Percentiles rank a stretch among this genome's conserved stretches.
Conservation (phyloP, 805 yeast genomes). For the Metschnikowia cerradonensis region DNA sequence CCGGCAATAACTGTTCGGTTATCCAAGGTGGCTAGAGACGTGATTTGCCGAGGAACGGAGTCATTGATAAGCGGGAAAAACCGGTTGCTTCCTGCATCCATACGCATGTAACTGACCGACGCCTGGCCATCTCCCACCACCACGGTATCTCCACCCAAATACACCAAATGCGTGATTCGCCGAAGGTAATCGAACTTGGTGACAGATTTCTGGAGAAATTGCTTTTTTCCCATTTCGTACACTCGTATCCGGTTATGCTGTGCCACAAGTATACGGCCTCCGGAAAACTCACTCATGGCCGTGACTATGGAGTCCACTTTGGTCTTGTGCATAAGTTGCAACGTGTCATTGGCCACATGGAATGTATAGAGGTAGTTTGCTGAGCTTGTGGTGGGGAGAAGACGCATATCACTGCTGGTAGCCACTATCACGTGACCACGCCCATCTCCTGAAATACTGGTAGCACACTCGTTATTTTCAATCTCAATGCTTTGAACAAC, state of each 20-base stretch:
- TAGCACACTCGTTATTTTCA: conserved; percentile 38
- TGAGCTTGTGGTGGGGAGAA: conserved; percentile 25
- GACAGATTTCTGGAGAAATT: conserved; percentile 65
- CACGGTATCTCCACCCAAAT: conserved; percentile 52
- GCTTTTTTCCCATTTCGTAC: conserved; percentile 75
- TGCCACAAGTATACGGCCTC: conserved; percentile 59
- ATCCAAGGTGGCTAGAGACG: conserved; percentile 60
- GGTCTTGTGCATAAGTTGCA: conserved; percentile 60
- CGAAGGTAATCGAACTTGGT: conserved; percentile 40
- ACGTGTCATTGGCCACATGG: conserved; percentile 26
- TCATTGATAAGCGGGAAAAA: conserved; percentile 73
- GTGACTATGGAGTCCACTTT: conserved; percentile 43
- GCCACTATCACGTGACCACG: conserved; percentile 45
- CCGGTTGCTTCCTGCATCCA: conserved; percentile 41
- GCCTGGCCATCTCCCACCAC: conserved; percentile 69
- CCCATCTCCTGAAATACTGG: conserved; percentile 33
- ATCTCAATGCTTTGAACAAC: conserved; percentile 45
- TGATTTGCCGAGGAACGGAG: conserved; percentile 59
- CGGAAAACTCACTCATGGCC: conserved; percentile 48
- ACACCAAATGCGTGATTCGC: conserved; percentile 49
- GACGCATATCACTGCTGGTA: conserved; percentile 25
- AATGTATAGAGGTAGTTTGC: conserved; percentile 36
- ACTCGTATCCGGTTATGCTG: conserved; percentile 49
- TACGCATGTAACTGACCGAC: conserved; percentile 57
- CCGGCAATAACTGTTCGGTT: conserved; percentile 76